phyloP scores from a whole-genome alignment of 2,329 filamentous ascomycete species.

The Aspergillus tamarii region DNA sequence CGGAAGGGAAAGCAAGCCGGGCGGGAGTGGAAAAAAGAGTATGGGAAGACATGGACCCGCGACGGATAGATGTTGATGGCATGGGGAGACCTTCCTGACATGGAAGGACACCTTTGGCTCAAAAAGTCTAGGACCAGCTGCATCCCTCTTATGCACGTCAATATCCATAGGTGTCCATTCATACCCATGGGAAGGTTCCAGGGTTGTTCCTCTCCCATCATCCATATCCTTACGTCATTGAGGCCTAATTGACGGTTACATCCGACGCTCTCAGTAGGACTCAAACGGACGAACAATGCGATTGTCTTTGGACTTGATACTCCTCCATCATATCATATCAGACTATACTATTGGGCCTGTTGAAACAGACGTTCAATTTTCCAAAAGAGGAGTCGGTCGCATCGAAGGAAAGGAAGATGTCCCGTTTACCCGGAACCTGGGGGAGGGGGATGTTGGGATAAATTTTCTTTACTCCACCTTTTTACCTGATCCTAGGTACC shows the following conservation, averaged over 20 bases:
- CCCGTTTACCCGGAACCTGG: neutral
- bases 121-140: too few species aligned
- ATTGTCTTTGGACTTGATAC: neutral
- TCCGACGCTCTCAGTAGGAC: neutral
- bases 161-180: conserved; percentile 1
- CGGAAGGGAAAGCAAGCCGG: neutral
- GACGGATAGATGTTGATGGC: neutral
- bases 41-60: neutral
- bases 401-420: neutral
- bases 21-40: neutral
- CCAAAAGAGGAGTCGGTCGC: neutral
- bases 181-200: conserved; percentile 1
- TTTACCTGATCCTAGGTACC: neutral
- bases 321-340: neutral
- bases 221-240: conserved; percentile 10
- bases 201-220: neutral
- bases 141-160: neutral
- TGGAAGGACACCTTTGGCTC: neutral
- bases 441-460: neutral
- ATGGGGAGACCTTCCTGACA: conserved; percentile 4
- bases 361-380: too few species aligned
- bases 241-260: neutral
- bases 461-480: neutral
- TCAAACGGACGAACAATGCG: conserved; percentile 3
- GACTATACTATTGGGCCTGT: neutral